phyloP scores from a whole-genome alignment of 2,329 filamentous ascomycete species.

The Penicillium sp. region DNA sequence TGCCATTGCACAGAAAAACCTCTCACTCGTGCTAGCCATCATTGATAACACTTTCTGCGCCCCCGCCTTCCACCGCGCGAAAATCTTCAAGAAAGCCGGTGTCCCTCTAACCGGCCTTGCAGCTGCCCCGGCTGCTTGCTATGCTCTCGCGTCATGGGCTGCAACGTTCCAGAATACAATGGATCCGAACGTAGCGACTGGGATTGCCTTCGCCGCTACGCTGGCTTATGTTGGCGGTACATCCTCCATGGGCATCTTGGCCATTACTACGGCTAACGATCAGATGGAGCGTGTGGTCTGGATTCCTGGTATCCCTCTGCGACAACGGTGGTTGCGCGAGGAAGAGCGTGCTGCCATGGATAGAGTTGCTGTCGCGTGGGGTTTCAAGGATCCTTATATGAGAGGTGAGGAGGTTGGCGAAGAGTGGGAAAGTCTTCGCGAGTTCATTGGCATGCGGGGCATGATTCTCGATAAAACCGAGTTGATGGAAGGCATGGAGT shows the following conservation, averaged over 20 bases:
- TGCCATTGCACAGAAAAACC: conserved; percentile 74
- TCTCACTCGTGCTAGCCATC: conserved; percentile 74
- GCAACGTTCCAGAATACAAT: conserved; percentile 69
- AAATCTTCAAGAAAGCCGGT: conserved; percentile 43
- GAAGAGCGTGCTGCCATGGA: conserved; percentile 87
- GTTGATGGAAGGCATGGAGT: conserved; percentile 90
- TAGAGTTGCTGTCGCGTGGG: conserved; percentile 82
- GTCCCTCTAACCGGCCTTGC: conserved; percentile 41
- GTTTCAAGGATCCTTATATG: conserved; percentile 75
- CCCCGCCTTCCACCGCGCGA: conserved; percentile 43
- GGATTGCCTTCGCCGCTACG: conserved; percentile 74
- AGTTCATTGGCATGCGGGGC: conserved; percentile 76
- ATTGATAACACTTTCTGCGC: conserved; percentile 60
- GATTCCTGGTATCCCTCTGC: conserved; percentile 75
- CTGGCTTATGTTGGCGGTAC: conserved; percentile 80
- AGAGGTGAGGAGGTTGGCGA: conserved; percentile 86
- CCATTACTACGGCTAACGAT: conserved; percentile 83
- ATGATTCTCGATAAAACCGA: conserved; percentile 90
- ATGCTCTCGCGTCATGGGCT: conserved; percentile 66
- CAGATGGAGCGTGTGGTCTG: conserved; percentile 94
- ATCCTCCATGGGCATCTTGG: conserved; percentile 76
- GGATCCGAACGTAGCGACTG: conserved; percentile 70
- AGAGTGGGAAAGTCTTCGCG: conserved; percentile 82
- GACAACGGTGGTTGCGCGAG: conserved; percentile 81
- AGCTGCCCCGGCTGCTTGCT: conserved; percentile 46